Base-by-base conservation (phyloP, 176 grass and related monocot species). In the Cymbopogon citratus region DNA sequence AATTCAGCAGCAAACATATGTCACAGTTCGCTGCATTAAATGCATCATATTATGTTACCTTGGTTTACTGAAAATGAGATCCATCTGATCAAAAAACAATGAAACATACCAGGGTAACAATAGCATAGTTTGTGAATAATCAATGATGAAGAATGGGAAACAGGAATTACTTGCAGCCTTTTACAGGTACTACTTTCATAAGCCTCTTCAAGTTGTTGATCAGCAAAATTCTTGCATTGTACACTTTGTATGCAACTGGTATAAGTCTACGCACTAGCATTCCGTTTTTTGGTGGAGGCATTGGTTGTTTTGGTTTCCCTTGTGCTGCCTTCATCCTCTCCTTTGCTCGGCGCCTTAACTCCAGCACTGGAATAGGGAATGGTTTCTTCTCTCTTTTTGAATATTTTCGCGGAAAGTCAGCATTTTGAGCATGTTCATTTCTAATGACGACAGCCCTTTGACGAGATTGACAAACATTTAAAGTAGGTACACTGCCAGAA, bases 121-220 rank as follows among this genome's bases (percentile, higher is more conserved):
- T 9, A 68, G 33, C 73, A 40, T 27, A 15, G 61, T 64, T 34
- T 35, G 3, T 21, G 23, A 40, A 36, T 57, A 84, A 56, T 78
- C n/a, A 48, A 43, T 26, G 43, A 44, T 11, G 66, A 52, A 85
- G 13, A 54, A 56, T 34, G 40, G 43, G 69, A 62, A 16, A 84
- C 24, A 40, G 81, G 66, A 79, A 65, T 93, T 93, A 98, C 96
- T 91, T 98, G 96, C 96, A 98, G 45, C 88, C 90, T 84, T 85
- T 88, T 74, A 95, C 89, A 69, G 96, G 90, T 49, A 95, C 83
- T 45, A 80, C 90, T 92, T 91, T 95, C 89, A 98, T 90, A 81
- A 98, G 96, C 68, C 41, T 91, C 87, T 84, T 98, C 95, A 98
- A 84, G 89, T 93, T 93, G 84, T 93, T 98, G 80, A 91, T 93